A percentile compares a stretch with the other conserved stretches of the same genome.
These are phyloP conservation scores for Claviceps purpurea DNA, from an alignment of 2,329 filamentous ascomycete species.

Conservation along the genomic window DNA sequence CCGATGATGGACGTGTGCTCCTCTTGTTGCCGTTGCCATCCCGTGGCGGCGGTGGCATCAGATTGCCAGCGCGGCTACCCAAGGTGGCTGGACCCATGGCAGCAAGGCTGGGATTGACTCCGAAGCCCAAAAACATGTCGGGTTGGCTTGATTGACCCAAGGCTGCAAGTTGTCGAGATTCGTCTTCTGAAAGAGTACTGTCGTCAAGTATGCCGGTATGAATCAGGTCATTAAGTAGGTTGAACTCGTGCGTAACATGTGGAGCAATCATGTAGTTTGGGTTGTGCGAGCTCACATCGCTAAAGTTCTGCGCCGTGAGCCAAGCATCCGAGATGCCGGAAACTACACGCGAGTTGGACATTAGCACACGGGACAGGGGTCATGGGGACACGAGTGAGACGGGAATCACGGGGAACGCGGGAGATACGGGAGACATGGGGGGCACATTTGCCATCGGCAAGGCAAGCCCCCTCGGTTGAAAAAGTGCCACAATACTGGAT, in stretches of 20 bases:
- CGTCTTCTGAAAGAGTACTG: slow-evolving; percentile 55
- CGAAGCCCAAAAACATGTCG: slow-evolving; percentile 36
- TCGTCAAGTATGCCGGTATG: slow-evolving; percentile 86
- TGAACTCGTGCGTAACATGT: slow-evolving; percentile 93
- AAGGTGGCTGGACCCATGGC: slow-evolving; percentile 11
- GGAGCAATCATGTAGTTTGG: slow-evolving; percentile 87
- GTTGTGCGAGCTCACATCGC: slow-evolving; percentile 90
- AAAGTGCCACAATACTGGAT: not conserved
- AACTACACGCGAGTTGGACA: slow-evolving; percentile 32
- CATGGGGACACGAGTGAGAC: not conserved
- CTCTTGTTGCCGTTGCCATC: slow-evolving; percentile 42
- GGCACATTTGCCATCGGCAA: not conserved
- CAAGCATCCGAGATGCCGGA: slow-evolving; percentile 72
- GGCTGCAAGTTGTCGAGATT: slow-evolving; percentile 34
- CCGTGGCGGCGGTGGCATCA: slow-evolving; percentile 37
- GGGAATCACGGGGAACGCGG: no score
- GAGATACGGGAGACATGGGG: no score
- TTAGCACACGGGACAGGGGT: slow-evolving; percentile 5
- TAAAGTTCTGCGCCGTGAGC: slow-evolving; percentile 67
- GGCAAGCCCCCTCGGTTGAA: not conserved
- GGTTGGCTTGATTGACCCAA: slow-evolving; percentile 28
- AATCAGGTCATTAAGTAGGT: slow-evolving; percentile 90
- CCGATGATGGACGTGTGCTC: slow-evolving; percentile 53
- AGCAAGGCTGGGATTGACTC: slow-evolving; percentile 24
- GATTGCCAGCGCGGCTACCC: slow-evolving; percentile 15